phyloP scores from a whole-genome alignment of 805 yeast genomes.

The Candida ficus region DNA sequence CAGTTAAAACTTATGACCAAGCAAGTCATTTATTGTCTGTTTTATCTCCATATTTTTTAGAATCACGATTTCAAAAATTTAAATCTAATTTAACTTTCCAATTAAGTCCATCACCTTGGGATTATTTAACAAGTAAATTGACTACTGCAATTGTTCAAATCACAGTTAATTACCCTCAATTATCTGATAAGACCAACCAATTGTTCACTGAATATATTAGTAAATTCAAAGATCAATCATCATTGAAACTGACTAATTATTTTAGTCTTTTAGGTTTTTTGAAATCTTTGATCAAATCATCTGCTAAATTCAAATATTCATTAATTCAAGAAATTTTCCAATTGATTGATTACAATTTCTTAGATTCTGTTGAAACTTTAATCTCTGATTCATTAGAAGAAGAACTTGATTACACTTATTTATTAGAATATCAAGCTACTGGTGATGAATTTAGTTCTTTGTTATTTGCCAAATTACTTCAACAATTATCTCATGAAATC shows the following conservation, averaged over 20 bases:
- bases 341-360: constrained; percentile 13
- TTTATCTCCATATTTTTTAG: constrained; percentile 43
- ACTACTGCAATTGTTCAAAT: constrained; percentile 27
- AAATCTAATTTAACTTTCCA: constrained; percentile 31
- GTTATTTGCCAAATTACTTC: constrained; percentile 27
- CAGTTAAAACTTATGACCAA: constrained; percentile 29
- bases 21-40: constrained; percentile 36
- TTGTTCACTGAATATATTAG: constrained; percentile 26
- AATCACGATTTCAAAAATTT: constrained; percentile 46
- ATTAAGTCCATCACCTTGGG: constrained; percentile 35
- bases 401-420: constrained; percentile 25
- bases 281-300: constrained; percentile 25
- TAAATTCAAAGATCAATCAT: constrained; percentile 10
- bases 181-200: constrained; percentile 14
- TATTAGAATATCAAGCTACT: constrained; percentile 30
- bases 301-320: constrained; percentile 17
- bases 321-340: constrained; percentile 25
- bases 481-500: constrained; percentile 14
- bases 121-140: constrained; percentile 30
- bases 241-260: constrained; percentile 17
- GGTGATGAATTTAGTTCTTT: constrained; percentile 32
- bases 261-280: constrained; percentile 36
- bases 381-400: constrained; percentile 31
- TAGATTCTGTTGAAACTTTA: constrained; percentile 20
- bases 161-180: constrained; percentile 25